Conservation (phyloP, 164 flowering plant species). For the Aristolochia contorta region DNA sequence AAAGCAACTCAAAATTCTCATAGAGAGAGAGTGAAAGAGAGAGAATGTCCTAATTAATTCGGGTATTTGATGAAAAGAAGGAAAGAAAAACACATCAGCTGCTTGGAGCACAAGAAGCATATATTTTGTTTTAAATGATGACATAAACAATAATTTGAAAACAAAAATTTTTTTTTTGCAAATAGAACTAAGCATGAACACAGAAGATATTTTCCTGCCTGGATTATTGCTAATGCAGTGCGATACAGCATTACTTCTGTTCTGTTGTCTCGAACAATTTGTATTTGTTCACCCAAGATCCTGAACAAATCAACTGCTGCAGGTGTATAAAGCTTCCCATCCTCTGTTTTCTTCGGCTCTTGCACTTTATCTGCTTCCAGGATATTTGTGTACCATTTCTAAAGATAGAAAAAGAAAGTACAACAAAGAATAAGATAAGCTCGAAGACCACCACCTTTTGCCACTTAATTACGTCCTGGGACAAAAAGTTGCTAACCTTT, state of each 20-base stretch:
- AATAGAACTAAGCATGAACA: not conserved
- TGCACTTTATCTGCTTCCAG: conserved; percentile 89
- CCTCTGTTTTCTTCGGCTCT: conserved; percentile 89
- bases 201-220: conserved; percentile 8
- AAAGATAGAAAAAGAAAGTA: conserved; percentile 5
- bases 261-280: conserved; percentile 95
- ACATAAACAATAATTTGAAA: too few relatives aligned
- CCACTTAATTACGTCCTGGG: not conserved
- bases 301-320: conserved; percentile 97
- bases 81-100: too few relatives aligned
- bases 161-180: too few relatives aligned
- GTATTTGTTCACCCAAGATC: conserved; percentile 96
- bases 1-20: too few relatives aligned
- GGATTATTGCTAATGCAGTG: conserved; percentile 84
- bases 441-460: not conserved
- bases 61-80: too few relatives aligned
- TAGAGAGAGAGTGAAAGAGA: too few relatives aligned
- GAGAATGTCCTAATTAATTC: too few relatives aligned
- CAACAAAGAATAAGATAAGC: not conserved
- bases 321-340: conserved; percentile 93
- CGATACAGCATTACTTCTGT: conserved; percentile 96
- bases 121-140: not conserved
- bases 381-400: conserved; percentile 98
- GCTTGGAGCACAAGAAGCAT: not conserved
- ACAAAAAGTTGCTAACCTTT: conserved; percentile 28